These are phyloP conservation scores for Dacryopinax primogenitus DNA, from an alignment of 768 basidiomycete species.

Conservation along the genomic window DNA sequence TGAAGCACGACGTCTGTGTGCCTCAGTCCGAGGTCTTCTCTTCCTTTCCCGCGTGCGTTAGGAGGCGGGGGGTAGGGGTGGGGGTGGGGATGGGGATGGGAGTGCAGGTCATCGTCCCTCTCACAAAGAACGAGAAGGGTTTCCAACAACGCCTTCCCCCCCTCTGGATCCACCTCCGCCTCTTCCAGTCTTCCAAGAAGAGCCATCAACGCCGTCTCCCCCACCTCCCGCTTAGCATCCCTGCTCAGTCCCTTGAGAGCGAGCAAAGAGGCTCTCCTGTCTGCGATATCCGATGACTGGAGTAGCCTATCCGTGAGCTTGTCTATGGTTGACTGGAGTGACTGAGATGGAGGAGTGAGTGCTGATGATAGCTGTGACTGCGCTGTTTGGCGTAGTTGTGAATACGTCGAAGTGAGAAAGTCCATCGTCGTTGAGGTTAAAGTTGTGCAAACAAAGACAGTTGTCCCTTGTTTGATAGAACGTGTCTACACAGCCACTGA, in stretches of 20 bases:
- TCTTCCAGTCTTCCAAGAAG: slow-evolving; percentile 74
- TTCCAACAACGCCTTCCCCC: slow-evolving; percentile 84
- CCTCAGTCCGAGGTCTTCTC: slow-evolving; percentile 64
- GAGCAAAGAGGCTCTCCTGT: slow-evolving; percentile 85
- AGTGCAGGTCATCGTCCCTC: slow-evolving; percentile 35
- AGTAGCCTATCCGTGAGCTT: slow-evolving; percentile 81
- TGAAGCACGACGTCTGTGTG: slow-evolving; percentile 71
- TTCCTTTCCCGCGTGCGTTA: slow-evolving; percentile 19
- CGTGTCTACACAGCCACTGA: background rate
- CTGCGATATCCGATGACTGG: slow-evolving; percentile 78
- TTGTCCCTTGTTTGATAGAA: too few species aligned
- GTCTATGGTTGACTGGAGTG: slow-evolving; percentile 69
- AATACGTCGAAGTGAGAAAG: slow-evolving; percentile 74
- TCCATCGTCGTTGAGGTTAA: slow-evolving; percentile 40
- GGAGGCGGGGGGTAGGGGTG: slow-evolving; percentile 18
- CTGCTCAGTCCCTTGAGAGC: slow-evolving; percentile 83
- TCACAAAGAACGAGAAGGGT: slow-evolving; percentile 79
- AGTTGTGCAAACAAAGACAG: too few species aligned
- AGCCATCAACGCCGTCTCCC: slow-evolving; percentile 58
- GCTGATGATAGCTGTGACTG: background rate
- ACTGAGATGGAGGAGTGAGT: slow-evolving; percentile 46
- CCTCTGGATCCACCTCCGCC: slow-evolving; percentile 80
- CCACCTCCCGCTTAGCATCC: slow-evolving; percentile 85
- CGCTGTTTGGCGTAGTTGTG: slow-evolving; percentile 44
- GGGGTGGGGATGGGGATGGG: slow-evolving; percentile 29